Evolutionary conservation across 495 filamentous ascomycete genomes (phyloP).

Genomic region (Penicillium alfredii): DNA sequence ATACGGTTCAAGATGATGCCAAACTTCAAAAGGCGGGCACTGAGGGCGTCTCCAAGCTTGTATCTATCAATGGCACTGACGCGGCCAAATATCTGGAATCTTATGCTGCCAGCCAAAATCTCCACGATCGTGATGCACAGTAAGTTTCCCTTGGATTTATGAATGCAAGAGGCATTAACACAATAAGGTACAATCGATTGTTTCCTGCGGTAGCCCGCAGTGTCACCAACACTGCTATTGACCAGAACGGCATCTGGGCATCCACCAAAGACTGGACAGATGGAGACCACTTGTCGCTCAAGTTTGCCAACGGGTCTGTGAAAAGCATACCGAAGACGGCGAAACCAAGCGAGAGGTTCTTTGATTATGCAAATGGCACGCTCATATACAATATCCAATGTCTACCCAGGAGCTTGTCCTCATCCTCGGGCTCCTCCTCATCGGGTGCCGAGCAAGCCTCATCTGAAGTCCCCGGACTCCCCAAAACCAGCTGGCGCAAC

Average conservation of each 20-base stretch:
- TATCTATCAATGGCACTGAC: conserved; percentile 29
- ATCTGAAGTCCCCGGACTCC: conserved; percentile 30
- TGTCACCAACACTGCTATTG: conserved; percentile 16
- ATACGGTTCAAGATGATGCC: conserved; percentile 15
- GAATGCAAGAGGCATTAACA: too few relatives aligned
- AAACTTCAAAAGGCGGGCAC: conserved; percentile 9
- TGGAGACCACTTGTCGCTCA: conserved; percentile 13
- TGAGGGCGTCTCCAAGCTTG: conserved; percentile 21
- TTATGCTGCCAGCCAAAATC: conserved; percentile 11
- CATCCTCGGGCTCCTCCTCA: conserved; percentile 4
- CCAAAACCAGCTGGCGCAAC: conserved; percentile 53
- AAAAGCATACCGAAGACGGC: conserved; percentile 15
- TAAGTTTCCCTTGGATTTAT: conserved; percentile 12
- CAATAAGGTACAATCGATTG: conserved; percentile 20
- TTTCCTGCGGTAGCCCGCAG: conserved; percentile 21
- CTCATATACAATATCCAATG: conserved; percentile 17
- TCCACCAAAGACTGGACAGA: conserved; percentile 20
- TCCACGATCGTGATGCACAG: conserved; percentile 37
- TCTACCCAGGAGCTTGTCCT: conserved; percentile 14
- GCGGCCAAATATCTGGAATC: conserved; percentile 21
- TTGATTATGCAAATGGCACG: conserved; percentile 20
- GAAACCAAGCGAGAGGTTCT: conserved; percentile 17
- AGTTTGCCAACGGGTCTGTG: conserved; percentile 18
- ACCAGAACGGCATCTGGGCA: conserved; percentile 19
- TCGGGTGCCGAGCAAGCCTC: conserved; percentile 52